These are phyloP conservation scores for Ceratocystis albifundus DNA, from an alignment of 2,329 filamentous ascomycete genomes.

Conservation along the genomic window DNA sequence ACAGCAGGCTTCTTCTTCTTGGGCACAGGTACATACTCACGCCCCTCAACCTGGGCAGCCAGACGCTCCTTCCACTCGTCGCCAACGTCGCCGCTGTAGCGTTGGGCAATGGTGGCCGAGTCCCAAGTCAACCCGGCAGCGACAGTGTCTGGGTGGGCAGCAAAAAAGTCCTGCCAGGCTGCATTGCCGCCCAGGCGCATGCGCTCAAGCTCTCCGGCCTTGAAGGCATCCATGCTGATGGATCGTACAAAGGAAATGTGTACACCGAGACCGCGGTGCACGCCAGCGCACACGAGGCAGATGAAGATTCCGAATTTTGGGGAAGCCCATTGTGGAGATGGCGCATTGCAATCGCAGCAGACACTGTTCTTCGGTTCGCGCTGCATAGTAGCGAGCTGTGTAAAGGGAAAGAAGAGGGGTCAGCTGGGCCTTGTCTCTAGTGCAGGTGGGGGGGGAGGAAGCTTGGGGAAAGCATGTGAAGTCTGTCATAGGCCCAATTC, in stretches of 20 bases:
- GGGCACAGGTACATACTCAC: constrained; percentile 68
- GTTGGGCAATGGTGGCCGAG: constrained; percentile 76
- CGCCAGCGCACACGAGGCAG: constrained; percentile 88
- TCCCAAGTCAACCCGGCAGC: constrained; percentile 65
- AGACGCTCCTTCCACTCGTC: constrained; percentile 93
- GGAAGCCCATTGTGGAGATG: constrained; percentile 93
- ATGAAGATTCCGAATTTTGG: constrained; percentile 99
- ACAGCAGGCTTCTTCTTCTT: constrained; percentile 40
- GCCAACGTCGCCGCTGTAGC: constrained; percentile 79
- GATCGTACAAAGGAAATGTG: constrained; percentile 97
- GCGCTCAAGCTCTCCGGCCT: constrained; percentile 77
- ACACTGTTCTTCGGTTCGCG: constrained; percentile 78
- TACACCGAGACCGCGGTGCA: constrained; percentile 87
- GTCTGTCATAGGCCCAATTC: not conserved
- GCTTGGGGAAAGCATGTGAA: not conserved
- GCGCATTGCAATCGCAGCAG: constrained; percentile 92
- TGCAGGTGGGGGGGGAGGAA: not conserved
- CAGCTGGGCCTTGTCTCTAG: not conserved
- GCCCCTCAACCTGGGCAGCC: constrained; percentile 74
- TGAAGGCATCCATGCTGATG: constrained; percentile 98
- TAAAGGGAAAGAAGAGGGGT: constrained; percentile 11
- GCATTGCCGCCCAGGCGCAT: constrained; percentile 91
- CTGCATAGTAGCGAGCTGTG: constrained; percentile 76
- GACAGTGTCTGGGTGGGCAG: constrained; percentile 54
- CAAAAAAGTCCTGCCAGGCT: constrained; percentile 78